phyloP scores from a whole-genome alignment of 192 early-diverging fungal species.

The Gamsiella multidivaricata region DNA sequence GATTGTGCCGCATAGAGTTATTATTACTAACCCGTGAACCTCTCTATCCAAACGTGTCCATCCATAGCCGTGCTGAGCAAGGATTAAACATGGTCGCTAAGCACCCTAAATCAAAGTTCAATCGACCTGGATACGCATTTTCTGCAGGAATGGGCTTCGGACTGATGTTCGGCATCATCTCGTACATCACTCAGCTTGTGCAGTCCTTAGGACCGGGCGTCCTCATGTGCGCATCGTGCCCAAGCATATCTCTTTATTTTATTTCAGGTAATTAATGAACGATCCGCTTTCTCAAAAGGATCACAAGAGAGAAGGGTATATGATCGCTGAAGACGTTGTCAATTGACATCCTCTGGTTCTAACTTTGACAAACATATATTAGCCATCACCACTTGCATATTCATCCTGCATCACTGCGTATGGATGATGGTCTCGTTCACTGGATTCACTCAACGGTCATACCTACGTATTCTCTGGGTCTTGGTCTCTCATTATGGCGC shows the following conservation, averaged over 20 bases:
- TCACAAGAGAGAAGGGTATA: no score
- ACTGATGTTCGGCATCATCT: conserved; percentile 74
- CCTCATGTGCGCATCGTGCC: conserved; percentile 74
- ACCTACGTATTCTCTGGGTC: conserved; percentile 62
- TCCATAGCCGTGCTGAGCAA: conserved; percentile 73
- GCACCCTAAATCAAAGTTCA: conserved; percentile 75
- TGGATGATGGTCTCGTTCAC: conserved; percentile 86
- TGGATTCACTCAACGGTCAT: conserved; percentile 63
- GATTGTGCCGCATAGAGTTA: no score
- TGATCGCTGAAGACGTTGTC: no score
- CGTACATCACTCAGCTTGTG: conserved; percentile 72
- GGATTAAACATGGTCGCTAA: conserved; percentile 71
- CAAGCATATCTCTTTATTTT: conserved; percentile 68
- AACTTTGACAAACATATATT: background rate
- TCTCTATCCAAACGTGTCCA: no score
- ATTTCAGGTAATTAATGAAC: conserved; percentile 68
- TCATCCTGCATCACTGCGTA: conserved; percentile 74
- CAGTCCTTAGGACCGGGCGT: conserved; percentile 79
- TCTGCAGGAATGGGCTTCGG: conserved; percentile 82
- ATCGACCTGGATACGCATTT: conserved; percentile 71
- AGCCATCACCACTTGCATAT: conserved; percentile 78
- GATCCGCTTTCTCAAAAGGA: background rate
- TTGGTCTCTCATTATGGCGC: conserved; percentile 74
- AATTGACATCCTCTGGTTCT: no score
- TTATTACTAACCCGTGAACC: no score